Conservation (phyloP, 306 rosid species). For the Prunus campanulata region DNA sequence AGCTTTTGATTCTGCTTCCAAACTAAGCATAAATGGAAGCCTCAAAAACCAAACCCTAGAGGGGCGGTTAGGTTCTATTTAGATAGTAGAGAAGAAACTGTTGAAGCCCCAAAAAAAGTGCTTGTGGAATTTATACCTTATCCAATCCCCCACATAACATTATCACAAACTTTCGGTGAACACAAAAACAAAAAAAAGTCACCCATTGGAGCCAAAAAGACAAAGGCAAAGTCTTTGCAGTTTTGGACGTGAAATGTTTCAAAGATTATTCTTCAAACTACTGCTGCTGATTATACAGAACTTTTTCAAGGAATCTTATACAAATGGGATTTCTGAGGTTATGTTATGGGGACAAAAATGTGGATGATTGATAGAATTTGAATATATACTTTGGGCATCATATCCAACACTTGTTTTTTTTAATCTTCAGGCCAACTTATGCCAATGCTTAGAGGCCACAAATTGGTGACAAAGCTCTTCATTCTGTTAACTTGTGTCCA, state of each 20-base stretch:
- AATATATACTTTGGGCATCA: conserved; percentile 13
- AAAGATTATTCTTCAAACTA: not conserved
- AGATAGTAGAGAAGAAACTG: conserved; percentile 2
- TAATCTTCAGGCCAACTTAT: not conserved
- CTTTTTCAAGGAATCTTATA: not conserved
- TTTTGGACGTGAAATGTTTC: not conserved
- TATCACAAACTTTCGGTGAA: conserved; percentile 25
- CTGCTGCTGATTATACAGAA: not conserved
- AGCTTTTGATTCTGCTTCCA: not conserved
- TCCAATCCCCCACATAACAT: not conserved
- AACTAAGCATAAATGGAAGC: not conserved
- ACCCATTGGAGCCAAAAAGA: not conserved
- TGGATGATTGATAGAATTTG: not conserved
- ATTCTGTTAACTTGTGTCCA: no score
- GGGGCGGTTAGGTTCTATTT: conserved; percentile 15
- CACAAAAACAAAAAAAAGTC: not conserved
- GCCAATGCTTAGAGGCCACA: not conserved
- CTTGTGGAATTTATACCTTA: conserved; percentile 42
- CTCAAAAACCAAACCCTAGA: not conserved
- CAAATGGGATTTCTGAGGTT: not conserved
- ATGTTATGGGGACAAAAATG: not conserved
- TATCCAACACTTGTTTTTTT: not conserved
- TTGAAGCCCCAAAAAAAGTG: not conserved
- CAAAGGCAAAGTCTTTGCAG: not conserved
- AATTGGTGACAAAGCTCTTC: not conserved